These are phyloP conservation scores for Colletotrichum musicola DNA, from an alignment of 2,329 filamentous ascomycete species.

Conservation along the genomic window DNA sequence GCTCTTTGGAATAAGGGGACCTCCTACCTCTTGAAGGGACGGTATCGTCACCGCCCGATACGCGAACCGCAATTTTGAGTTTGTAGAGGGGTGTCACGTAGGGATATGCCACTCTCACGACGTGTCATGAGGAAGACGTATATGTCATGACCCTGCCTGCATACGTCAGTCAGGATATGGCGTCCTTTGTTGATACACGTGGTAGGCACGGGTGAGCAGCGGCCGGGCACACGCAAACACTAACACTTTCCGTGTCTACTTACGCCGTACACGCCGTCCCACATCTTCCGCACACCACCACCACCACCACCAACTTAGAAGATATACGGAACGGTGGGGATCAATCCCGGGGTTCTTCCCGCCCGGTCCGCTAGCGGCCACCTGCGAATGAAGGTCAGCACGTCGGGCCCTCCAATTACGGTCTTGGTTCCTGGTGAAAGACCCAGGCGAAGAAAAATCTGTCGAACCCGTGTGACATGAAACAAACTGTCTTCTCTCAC, in stretches of 20 bases:
- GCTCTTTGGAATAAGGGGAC: constrained; percentile 19
- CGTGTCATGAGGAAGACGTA: constrained; percentile 28
- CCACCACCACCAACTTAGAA: background rate
- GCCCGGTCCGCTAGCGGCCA: constrained; percentile 31
- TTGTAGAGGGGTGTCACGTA: constrained; percentile 33
- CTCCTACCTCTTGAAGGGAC: constrained; percentile 8
- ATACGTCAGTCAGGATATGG: constrained; percentile 35
- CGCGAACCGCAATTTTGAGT: constrained; percentile 36
- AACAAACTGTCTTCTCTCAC: constrained; percentile 28
- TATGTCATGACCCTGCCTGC: constrained; percentile 28
- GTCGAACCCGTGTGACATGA: constrained; percentile 23
- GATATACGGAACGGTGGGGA: constrained; percentile 19
- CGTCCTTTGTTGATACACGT: constrained; percentile 29
- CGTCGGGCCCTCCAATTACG: constrained; percentile 12
- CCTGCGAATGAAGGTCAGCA: constrained; percentile 24
- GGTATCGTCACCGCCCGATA: constrained; percentile 31
- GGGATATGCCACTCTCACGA: constrained; percentile 28
- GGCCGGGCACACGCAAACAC: constrained; percentile 20
- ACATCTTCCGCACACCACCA: constrained; percentile 16
- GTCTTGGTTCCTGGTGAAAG: constrained; percentile 1
- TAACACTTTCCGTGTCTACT: background rate
- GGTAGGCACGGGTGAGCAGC: constrained; percentile 33
- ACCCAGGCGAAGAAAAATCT: constrained; percentile 6
- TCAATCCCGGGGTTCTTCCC: constrained; percentile 32
- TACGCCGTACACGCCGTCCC: constrained; percentile 2